Percentiles rank a stretch among this genome's conserved stretches.
Evolutionary conservation across 805 yeast genomes (phyloP).

Genomic region (Candida multigemmis): DNA sequence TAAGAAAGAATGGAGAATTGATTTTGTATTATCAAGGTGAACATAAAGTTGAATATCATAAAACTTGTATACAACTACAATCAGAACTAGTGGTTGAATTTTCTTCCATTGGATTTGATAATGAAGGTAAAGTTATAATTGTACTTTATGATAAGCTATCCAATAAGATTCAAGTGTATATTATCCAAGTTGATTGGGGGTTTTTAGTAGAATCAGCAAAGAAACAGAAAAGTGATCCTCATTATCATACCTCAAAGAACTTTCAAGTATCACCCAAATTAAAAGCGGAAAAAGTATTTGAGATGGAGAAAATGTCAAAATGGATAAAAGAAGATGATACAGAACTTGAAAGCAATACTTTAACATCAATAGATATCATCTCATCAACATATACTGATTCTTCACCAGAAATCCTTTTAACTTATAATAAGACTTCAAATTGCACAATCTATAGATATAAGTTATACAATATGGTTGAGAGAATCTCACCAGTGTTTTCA

Average conservation of each 20-base stretch:
- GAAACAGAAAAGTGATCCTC: conserved; percentile 36
- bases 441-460: conserved; percentile 18
- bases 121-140: conserved; percentile 37
- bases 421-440: conserved; percentile 16
- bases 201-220: conserved; percentile 38
- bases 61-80: conserved; percentile 16
- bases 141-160: conserved; percentile 30
- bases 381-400: conserved; percentile 37
- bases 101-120: conserved; percentile 45
- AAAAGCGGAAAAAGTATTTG: conserved; percentile 19
- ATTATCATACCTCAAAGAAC: conserved; percentile 41
- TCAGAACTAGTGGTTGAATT: conserved; percentile 12
- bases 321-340: too few relatives aligned
- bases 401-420: conserved; percentile 36
- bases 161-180: conserved; percentile 30
- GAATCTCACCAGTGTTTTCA: conserved; percentile 19
- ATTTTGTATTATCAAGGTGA: conserved; percentile 57
- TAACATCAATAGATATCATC: conserved; percentile 29
- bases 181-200: conserved; percentile 48
- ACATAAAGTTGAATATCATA: conserved; percentile 49
- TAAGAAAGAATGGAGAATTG: conserved; percentile 55
- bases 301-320: conserved; percentile 14
- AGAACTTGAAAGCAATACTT: too few relatives aligned
- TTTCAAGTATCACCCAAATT: conserved; percentile 33
- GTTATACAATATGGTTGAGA: conserved; percentile 10